These are phyloP conservation scores for Pterulicium gracile DNA, from an alignment of 1,284 basidiomycete genomes.

Conservation along the genomic window DNA sequence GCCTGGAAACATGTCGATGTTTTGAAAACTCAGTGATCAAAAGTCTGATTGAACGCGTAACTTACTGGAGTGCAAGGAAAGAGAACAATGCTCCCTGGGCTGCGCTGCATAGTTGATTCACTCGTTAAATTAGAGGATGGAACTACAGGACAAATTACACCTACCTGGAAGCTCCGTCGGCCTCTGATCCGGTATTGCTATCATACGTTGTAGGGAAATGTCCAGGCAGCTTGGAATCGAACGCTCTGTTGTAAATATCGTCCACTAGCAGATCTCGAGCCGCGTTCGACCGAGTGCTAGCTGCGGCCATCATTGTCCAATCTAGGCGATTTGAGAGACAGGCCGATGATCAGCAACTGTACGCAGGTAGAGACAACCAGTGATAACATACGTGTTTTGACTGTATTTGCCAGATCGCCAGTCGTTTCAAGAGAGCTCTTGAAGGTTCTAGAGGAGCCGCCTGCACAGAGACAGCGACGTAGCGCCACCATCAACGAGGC, in stretches of 20 bases:
- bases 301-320: constrained; percentile 29
- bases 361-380: no score
- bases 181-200: constrained; percentile 13
- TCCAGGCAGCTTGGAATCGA: constrained; percentile 16
- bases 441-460: no score
- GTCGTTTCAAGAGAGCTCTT: not conserved
- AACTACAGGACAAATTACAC: not conserved
- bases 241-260: no score
- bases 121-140: no score
- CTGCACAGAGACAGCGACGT: no score
- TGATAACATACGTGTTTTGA: constrained; percentile 19
- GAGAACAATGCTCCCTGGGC: constrained; percentile 24
- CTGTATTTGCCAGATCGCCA: not conserved
- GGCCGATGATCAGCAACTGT: not conserved
- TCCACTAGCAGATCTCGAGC: constrained; percentile 23
- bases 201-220: constrained; percentile 20
- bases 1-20: no score
- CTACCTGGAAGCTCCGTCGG: constrained; percentile 14
- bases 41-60: no score
- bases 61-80: constrained; percentile 20
- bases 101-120: constrained; percentile 15
- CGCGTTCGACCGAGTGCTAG: constrained; percentile 16
- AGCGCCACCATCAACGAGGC: not conserved
- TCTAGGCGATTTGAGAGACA: constrained; percentile 17
- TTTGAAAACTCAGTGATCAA: no score